A percentile compares a stretch with the other conserved stretches of the same genome.
Evolutionary conservation across 139 green algal genomes (phyloP).

Genomic region (Tetradesmus lagerheimii): DNA sequence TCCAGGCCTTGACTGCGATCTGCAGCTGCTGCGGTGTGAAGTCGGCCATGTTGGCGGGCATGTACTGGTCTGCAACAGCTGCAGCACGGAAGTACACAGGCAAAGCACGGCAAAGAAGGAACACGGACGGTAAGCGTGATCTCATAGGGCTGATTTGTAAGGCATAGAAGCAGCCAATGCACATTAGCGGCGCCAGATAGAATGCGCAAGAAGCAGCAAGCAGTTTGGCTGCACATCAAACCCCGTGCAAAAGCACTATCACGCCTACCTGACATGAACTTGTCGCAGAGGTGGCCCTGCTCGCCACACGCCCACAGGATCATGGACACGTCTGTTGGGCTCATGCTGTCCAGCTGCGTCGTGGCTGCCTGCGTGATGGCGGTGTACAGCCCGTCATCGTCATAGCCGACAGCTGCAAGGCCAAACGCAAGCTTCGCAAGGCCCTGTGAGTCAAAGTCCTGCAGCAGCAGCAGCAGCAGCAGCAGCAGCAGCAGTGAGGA

Average conservation of each 20-base stretch:
- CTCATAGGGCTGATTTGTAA: background rate
- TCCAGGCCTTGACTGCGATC: constrained; percentile 37
- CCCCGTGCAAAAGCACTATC: background rate
- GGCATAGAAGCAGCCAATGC: background rate
- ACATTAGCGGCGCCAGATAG: background rate
- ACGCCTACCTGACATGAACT: constrained; percentile 40
- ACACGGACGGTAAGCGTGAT: too few relatives aligned
- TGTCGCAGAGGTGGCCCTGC: constrained; percentile 27
- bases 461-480: constrained; percentile 8
- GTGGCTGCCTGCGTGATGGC: constrained; percentile 22
- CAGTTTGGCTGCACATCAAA: too few relatives aligned
- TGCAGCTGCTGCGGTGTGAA: constrained; percentile 48
- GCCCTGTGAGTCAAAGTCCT: constrained; percentile 43
- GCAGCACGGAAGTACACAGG: background rate
- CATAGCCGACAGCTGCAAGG: constrained; percentile 40
- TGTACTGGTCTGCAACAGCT: constrained; percentile 39
- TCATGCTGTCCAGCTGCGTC: background rate
- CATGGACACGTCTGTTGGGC: constrained; percentile 13
- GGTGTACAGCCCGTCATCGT: constrained; percentile 35
- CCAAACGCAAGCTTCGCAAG: constrained; percentile 44
- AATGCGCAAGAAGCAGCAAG: background rate
- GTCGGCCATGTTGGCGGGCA: constrained; percentile 15
- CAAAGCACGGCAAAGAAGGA: too few relatives aligned
- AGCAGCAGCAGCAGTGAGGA: background rate
- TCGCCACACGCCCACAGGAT: constrained; percentile 49